A percentile compares a stretch with the other conserved stretches of the same genome.
Evolutionary conservation across 2,329 filamentous ascomycete species (phyloP).

Genomic region (Gremmenia infestans): DNA sequence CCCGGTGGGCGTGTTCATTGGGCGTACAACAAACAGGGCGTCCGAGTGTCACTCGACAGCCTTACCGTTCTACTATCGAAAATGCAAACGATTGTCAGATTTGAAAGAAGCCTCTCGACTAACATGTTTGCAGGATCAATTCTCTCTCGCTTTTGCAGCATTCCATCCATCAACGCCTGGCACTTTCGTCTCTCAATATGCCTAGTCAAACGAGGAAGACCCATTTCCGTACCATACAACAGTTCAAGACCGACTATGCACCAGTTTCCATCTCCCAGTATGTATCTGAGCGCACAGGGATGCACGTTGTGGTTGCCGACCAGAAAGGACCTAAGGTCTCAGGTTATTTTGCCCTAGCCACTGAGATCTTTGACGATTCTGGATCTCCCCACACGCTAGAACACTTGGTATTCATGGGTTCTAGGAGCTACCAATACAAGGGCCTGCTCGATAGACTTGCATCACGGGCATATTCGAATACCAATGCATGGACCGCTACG

Average conservation of each 20-base stretch:
- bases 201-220: slow-evolving; percentile 43
- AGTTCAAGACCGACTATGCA: slow-evolving; percentile 85
- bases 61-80: too few species aligned
- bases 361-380: slow-evolving; percentile 96
- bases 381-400: slow-evolving; percentile 86
- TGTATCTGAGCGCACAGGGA: slow-evolving; percentile 89
- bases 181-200: slow-evolving; percentile 42
- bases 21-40: too few species aligned
- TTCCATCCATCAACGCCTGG: not conserved
- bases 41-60: too few species aligned
- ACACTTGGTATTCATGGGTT: slow-evolving; percentile 83
- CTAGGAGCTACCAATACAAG: slow-evolving; percentile 89
- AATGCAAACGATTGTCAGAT: too few species aligned
- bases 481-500: slow-evolving; percentile 95
- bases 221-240: slow-evolving; percentile 78
- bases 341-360: slow-evolving; percentile 92
- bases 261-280: slow-evolving; percentile 88
- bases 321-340: slow-evolving; percentile 91
- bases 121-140: not conserved
- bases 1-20: too few species aligned
- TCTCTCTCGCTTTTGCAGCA: not conserved
- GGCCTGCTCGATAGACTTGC: slow-evolving; percentile 92
- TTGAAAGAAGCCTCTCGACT: not conserved
- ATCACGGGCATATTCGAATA: slow-evolving; percentile 85
- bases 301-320: slow-evolving; percentile 90